Evolutionary conservation across 768 basidiomycete genomes (phyloP).

Genomic region (Erythrobasidium yunnanense): DNA sequence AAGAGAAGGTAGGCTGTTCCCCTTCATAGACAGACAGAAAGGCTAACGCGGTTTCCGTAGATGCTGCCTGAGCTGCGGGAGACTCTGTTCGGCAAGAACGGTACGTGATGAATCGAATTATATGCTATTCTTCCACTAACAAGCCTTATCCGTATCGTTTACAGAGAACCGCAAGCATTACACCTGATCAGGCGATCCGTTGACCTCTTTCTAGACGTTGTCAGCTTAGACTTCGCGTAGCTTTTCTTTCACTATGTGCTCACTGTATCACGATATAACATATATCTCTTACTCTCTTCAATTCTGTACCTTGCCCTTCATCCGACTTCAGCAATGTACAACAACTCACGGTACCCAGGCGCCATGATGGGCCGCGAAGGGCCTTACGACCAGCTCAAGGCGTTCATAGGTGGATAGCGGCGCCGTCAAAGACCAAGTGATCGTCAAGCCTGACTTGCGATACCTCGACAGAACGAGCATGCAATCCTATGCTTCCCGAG

Average conservation of each 20-base stretch:
- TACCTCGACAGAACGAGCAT: constrained; percentile 53
- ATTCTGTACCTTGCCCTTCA: no score
- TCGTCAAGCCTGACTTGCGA: not conserved
- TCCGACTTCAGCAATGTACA: not conserved
- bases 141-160: not conserved
- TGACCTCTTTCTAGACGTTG: not conserved
- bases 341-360: not conserved
- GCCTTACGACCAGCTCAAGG: constrained; percentile 1
- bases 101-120: not conserved
- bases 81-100: constrained; percentile 81
- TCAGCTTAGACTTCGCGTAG: not conserved
- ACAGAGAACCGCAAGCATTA: constrained; percentile 25
- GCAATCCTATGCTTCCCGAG: constrained; percentile 72
- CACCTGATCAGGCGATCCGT: not conserved
- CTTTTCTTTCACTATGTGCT: not conserved
- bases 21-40: no score
- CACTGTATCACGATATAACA: no score
- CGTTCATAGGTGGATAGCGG: constrained; percentile 11
- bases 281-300: no score
- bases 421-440: not conserved
- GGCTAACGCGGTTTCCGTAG: no score
- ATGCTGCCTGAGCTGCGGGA: constrained; percentile 92
- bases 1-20: no score
- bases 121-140: not conserved
- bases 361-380: not conserved